Conservation (phyloP, 257 asterid species). For the Salvia splendens region DNA sequence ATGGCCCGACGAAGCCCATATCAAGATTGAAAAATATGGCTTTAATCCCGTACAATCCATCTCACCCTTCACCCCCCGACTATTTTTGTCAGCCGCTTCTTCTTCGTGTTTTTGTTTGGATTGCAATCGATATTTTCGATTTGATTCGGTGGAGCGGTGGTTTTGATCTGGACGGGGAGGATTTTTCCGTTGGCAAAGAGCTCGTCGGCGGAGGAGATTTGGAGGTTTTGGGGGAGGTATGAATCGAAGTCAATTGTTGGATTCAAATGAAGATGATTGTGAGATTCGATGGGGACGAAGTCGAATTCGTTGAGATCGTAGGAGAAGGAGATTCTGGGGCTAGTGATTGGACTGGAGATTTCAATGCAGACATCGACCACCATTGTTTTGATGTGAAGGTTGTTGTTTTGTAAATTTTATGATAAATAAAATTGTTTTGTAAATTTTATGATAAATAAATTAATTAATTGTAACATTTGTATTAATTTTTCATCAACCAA, state of each 20-base stretch:
- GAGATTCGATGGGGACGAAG: slow-evolving; percentile 43
- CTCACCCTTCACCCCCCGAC: too few species aligned
- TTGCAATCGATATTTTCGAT: slow-evolving; percentile 28
- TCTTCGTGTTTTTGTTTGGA: slow-evolving; percentile 33
- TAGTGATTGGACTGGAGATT: too few species aligned
- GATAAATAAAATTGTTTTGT: too few species aligned
- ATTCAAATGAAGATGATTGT: slow-evolving; percentile 41
- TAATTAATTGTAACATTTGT: too few species aligned
- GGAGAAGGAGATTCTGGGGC: slow-evolving; percentile 82
- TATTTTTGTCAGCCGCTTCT: slow-evolving; percentile 56
- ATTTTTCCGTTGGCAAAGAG: slow-evolving; percentile 80
- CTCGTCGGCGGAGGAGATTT: slow-evolving; percentile 76
- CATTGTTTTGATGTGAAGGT: slow-evolving; percentile 22
- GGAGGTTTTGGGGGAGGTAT: slow-evolving; percentile 39
- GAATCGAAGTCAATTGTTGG: slow-evolving; percentile 65
- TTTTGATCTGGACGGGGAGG: slow-evolving; percentile 64
- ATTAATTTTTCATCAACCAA: too few species aligned
- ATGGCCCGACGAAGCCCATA: too few species aligned
- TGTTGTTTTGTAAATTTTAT: too few species aligned
- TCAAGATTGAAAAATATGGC: too few species aligned
- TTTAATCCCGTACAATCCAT: too few species aligned
- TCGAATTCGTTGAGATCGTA: slow-evolving; percentile 62
- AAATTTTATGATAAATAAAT: too few species aligned
- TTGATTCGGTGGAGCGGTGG: slow-evolving; percentile 12
- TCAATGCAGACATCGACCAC: slow-evolving; percentile 72